A percentile compares a stretch with the other conserved stretches of the same genome.
phyloP scores from a whole-genome alignment of 164 flowering plant genomes.

The Tetracentron sinense region DNA sequence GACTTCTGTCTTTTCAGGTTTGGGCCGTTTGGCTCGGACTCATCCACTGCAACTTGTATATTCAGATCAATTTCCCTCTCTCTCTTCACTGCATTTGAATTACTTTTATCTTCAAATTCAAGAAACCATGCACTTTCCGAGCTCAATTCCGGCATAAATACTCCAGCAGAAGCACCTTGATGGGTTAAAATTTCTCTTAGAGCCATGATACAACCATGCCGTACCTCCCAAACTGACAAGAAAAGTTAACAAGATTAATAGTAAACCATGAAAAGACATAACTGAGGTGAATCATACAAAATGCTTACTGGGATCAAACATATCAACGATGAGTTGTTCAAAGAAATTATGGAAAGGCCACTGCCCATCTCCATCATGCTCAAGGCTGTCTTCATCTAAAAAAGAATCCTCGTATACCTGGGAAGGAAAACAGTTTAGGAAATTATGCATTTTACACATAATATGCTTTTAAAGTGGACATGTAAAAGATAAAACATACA shows the following conservation, averaged over 20 bases:
- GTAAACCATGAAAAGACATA: conserved; percentile 3
- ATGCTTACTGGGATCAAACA: conserved; percentile 85
- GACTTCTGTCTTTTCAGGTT: conserved; percentile 53
- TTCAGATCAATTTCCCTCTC: conserved; percentile 76
- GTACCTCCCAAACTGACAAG: conserved; percentile 88
- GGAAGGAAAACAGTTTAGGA: background rate
- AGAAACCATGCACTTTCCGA: conserved; percentile 21
- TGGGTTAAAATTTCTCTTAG: conserved; percentile 85
- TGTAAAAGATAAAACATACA: too few species aligned
- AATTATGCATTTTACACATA: too few species aligned
- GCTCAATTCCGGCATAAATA: conserved; percentile 47
- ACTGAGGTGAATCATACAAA: conserved; percentile 12
- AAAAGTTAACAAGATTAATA: background rate
- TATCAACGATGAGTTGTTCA: conserved; percentile 84
- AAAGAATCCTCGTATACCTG: conserved; percentile 46
- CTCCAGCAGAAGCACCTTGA: conserved; percentile 89
- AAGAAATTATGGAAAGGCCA: conserved; percentile 91
- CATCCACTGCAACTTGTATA: conserved; percentile 46
- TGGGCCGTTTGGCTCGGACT: conserved; percentile 53
- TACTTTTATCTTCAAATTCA: conserved; percentile 27
- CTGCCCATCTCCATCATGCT: conserved; percentile 59
- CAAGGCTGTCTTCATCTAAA: conserved; percentile 55
- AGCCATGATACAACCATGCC: conserved; percentile 98
- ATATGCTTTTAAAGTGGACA: too few species aligned
- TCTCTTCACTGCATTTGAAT: conserved; percentile 34